Percentiles rank a stretch among this genome's conserved stretches.
phyloP scores from a whole-genome alignment of 768 basidiomycete genomes.

The Hypsizygus marmoreus region DNA sequence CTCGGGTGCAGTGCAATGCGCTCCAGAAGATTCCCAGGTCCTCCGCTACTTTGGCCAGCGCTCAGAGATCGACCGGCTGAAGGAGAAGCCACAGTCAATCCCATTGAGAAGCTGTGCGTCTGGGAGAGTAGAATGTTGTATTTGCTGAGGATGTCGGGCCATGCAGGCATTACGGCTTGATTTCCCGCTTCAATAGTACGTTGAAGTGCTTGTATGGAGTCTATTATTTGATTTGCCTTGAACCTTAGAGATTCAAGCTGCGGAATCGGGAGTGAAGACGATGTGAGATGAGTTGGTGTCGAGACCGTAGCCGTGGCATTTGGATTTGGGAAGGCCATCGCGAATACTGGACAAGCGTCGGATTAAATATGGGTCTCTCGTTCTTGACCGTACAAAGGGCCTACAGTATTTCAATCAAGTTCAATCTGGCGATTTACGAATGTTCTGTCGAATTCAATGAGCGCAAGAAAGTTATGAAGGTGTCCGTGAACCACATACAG shows the following conservation, averaged over 20 bases:
- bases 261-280: constrained; percentile 53
- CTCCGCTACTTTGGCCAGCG: constrained; percentile 14
- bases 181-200: constrained; percentile 62
- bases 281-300: too few species aligned
- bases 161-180: constrained; percentile 66
- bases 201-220: constrained; percentile 68
- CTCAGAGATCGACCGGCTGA: neutral
- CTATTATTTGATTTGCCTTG: constrained; percentile 78
- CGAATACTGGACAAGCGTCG: too few species aligned
- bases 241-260: constrained; percentile 78
- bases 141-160: constrained; percentile 86
- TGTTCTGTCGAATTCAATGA: too few species aligned
- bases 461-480: too few species aligned
- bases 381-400: too few species aligned
- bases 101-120: constrained; percentile 72
- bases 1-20: constrained; percentile 70
- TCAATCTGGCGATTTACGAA: too few species aligned
- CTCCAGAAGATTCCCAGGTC: constrained; percentile 55
- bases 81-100: constrained; percentile 9
- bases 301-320: too few species aligned
- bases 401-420: too few species aligned
- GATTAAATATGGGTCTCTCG: too few species aligned
- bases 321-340: too few species aligned
- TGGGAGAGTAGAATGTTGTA: constrained; percentile 85
- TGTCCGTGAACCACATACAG: too few species aligned